phyloP scores from a whole-genome alignment of 352 stramenopile species.

The Plasmopara muralis region DNA sequence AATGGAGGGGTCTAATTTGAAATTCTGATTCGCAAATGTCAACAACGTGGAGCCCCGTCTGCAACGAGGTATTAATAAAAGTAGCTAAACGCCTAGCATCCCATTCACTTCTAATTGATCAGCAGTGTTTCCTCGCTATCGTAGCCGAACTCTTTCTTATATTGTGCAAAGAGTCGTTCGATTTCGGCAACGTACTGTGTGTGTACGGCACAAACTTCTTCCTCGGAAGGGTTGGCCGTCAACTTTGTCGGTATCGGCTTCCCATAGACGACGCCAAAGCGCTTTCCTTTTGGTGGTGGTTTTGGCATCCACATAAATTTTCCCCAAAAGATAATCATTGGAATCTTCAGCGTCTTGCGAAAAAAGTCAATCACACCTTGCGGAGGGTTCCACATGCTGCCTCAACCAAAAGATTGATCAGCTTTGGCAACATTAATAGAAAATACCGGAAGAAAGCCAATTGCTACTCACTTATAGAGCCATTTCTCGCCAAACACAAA shows the following conservation, averaged over 20 bases:
- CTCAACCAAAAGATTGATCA: neutral
- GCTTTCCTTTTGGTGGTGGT: conserved; percentile 47
- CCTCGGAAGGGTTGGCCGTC: conserved; percentile 50
- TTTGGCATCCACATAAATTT: conserved; percentile 76
- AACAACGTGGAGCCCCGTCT: too few species aligned
- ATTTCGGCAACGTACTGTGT: conserved; percentile 54
- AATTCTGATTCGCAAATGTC: too few species aligned
- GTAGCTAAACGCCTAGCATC: too few species aligned
- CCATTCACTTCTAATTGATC: conserved; percentile 33
- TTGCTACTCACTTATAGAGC: conserved; percentile 53
- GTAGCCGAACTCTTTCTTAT: conserved; percentile 71
- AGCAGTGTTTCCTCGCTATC: conserved; percentile 66
- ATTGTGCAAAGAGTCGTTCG: conserved; percentile 52
- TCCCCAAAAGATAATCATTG: conserved; percentile 75
- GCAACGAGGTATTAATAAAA: too few species aligned
- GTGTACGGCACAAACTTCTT: conserved; percentile 50
- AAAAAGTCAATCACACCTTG: conserved; percentile 53
- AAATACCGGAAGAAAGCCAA: too few species aligned
- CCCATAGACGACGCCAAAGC: conserved; percentile 69
- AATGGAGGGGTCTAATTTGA: too few species aligned
- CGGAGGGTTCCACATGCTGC: conserved; percentile 61
- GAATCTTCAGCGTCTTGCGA: conserved; percentile 65
- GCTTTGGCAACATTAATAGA: neutral
- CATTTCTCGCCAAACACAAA: conserved; percentile 82
- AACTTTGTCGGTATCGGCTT: conserved; percentile 52